These are phyloP conservation scores for Bisporella sp. DNA, from an alignment of 2,329 filamentous ascomycete genomes.

Conservation along the genomic window DNA sequence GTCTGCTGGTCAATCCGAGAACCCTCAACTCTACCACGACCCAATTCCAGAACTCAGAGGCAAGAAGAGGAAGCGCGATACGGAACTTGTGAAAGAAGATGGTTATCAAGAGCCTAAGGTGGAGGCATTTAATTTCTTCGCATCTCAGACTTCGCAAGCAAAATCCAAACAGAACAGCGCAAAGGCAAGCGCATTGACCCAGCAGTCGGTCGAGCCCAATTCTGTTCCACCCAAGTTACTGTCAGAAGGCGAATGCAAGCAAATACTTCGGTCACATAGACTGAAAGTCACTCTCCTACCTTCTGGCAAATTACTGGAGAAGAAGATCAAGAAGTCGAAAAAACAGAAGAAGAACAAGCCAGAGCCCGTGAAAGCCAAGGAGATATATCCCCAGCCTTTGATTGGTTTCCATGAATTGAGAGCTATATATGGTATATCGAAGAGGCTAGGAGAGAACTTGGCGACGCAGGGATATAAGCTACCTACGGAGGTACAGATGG, in stretches of 20 bases:
- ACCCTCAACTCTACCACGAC: constrained; percentile 66
- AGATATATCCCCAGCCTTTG: constrained; percentile 73
- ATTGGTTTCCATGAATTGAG: constrained; percentile 69
- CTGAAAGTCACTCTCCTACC: constrained; percentile 78
- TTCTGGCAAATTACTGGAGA: constrained; percentile 32
- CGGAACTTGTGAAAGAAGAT: constrained; percentile 27
- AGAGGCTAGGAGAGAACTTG: constrained; percentile 70
- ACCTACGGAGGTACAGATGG: constrained; percentile 92
- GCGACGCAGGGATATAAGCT: constrained; percentile 75
- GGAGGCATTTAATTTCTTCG: constrained; percentile 49
- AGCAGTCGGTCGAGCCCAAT: constrained; percentile 3
- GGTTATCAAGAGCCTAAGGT: constrained; percentile 22
- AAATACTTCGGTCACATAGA: constrained; percentile 70
- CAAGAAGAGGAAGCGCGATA: constrained; percentile 50
- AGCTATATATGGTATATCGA: constrained; percentile 64
- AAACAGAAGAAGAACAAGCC: constrained; percentile 45
- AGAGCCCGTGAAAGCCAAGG: constrained; percentile 44
- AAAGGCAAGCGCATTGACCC: constrained; percentile 10
- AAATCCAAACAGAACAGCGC: constrained; percentile 15
- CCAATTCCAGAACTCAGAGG: constrained; percentile 34
- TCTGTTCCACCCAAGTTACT: constrained; percentile 30
- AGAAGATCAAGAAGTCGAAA: constrained; percentile 39
- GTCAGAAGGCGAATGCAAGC: constrained; percentile 64
- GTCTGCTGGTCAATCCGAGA: constrained; percentile 55
- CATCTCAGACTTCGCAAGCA: constrained; percentile 32